Percentiles rank a stretch among this genome's conserved stretches.
phyloP scores from a whole-genome alignment of 164 flowering plant genomes.

The Piper longum region DNA sequence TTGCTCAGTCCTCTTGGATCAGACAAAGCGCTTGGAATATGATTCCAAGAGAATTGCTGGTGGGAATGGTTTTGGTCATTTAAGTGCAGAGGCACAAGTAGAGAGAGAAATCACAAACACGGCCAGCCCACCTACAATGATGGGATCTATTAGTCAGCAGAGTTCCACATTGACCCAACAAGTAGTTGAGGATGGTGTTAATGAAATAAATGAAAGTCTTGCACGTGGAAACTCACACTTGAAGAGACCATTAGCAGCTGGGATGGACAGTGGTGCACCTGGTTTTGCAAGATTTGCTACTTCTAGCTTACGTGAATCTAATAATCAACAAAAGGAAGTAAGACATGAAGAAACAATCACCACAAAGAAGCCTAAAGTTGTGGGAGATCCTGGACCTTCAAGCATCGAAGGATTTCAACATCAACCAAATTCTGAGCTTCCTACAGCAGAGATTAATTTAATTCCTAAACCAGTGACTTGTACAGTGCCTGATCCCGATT shows the following conservation, averaged over 20 bases:
- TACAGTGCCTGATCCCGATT: conserved; percentile 4
- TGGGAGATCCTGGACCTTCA: neutral
- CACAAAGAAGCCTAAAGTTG: neutral
- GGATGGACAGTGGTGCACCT: neutral
- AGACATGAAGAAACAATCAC: neutral
- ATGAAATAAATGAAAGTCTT: neutral
- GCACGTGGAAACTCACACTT: neutral
- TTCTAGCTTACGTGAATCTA: neutral
- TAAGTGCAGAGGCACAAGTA: conserved; percentile 2
- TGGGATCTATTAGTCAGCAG: neutral
- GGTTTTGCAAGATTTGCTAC: neutral
- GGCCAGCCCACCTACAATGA: neutral
- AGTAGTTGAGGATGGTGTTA: conserved; percentile 1
- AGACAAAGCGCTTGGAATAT: conserved; percentile 15
- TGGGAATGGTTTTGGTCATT: conserved; percentile 9
- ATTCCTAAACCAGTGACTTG: neutral
- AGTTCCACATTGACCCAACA: neutral
- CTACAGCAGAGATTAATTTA: too few species aligned
- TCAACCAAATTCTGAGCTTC: neutral
- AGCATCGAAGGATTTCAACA: neutral
- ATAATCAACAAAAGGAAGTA: neutral
- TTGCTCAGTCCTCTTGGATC: conserved; percentile 22
- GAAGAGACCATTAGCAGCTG: neutral
- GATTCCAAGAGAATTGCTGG: conserved; percentile 17
- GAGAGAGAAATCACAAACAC: conserved; percentile 1